Conservation (phyloP, 2,329 filamentous ascomycete genomes). For the Trichoderma simmonsii region DNA sequence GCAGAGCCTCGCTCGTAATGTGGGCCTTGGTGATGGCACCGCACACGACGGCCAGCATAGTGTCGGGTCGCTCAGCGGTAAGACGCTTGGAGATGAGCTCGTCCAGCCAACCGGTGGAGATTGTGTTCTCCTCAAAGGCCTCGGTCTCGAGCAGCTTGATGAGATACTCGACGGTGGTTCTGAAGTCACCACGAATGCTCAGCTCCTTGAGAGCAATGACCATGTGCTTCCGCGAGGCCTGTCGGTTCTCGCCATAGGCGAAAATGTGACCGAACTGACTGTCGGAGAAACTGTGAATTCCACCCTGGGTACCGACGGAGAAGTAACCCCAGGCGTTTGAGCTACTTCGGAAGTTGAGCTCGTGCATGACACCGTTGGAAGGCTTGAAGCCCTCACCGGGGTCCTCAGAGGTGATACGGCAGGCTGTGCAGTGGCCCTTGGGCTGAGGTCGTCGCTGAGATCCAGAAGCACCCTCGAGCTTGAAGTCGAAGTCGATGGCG, state of each 20-base stretch:
- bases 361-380: conserved; percentile 97
- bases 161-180: conserved; percentile 96
- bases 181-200: conserved; percentile 99
- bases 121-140: conserved; percentile 98
- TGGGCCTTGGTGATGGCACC: conserved; percentile 95
- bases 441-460: conserved; percentile 86
- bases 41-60: conserved; percentile 89
- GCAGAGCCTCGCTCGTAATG: conserved; percentile 85
- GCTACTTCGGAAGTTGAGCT: conserved; percentile 97
- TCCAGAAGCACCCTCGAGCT: conserved; percentile 75
- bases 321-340: conserved; percentile 99
- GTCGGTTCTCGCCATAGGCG: conserved; percentile 95
- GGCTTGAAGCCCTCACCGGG: conserved; percentile 99
- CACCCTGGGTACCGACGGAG: conserved; percentile 92
- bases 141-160: conserved; percentile 98
- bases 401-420: conserved; percentile 98
- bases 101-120: conserved; percentile 97
- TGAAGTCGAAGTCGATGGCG: conserved; percentile 96
- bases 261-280: conserved; percentile 99
- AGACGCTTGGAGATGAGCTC: conserved; percentile 98
- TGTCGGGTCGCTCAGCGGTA: conserved; percentile 91
- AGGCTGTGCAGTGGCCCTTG: conserved; percentile 96
- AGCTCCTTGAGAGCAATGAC: conserved; percentile 96
- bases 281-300: conserved; percentile 99
- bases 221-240: conserved; percentile 97